A percentile compares a stretch with the other conserved stretches of the same genome.
phyloP scores from a whole-genome alignment of 2,329 filamentous ascomycete species.

The Epichloe hybrida region DNA sequence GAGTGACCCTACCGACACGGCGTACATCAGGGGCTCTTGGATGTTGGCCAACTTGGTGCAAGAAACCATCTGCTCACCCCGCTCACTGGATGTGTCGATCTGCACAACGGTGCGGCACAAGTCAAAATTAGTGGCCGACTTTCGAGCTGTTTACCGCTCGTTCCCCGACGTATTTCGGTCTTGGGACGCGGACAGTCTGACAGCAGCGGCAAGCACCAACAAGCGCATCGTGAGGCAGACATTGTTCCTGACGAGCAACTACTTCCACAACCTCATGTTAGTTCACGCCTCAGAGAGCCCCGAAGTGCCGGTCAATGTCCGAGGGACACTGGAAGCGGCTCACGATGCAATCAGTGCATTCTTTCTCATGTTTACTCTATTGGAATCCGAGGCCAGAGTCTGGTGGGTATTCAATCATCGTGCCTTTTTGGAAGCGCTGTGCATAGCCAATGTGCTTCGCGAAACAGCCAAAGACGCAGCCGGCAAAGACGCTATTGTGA shows the following conservation, averaged over 20 bases:
- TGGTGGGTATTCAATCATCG: slow-evolving; percentile 81
- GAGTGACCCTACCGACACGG: slow-evolving; percentile 50
- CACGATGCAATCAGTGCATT: slow-evolving; percentile 63
- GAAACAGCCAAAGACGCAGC: slow-evolving; percentile 34
- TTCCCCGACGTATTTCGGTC: slow-evolving; percentile 59
- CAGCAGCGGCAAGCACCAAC: slow-evolving; percentile 41
- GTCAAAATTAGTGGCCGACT: slow-evolving; percentile 54
- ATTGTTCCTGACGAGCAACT: slow-evolving; percentile 67
- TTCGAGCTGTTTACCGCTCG: slow-evolving; percentile 56
- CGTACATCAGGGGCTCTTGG: slow-evolving; percentile 66
- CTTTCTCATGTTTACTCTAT: slow-evolving; percentile 56
- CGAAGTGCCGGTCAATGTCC: slow-evolving; percentile 50
- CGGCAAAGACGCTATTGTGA: slow-evolving; percentile 30
- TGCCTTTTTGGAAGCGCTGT: slow-evolving; percentile 67
- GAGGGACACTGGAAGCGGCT: slow-evolving; percentile 59
- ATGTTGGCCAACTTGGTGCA: slow-evolving; percentile 67
- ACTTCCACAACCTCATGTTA: slow-evolving; percentile 71
- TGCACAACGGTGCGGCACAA: slow-evolving; percentile 56
- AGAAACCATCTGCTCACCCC: slow-evolving; percentile 60
- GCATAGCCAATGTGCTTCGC: slow-evolving; percentile 47
- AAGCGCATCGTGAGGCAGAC: slow-evolving; percentile 60
- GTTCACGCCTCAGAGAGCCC: slow-evolving; percentile 58
- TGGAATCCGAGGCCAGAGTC: slow-evolving; percentile 58
- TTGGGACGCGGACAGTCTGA: slow-evolving; percentile 48
- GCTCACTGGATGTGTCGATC: slow-evolving; percentile 60